Evolutionary conservation across 345 rosid genomes (phyloP).

Genomic region (Passiflora organensis): DNA sequence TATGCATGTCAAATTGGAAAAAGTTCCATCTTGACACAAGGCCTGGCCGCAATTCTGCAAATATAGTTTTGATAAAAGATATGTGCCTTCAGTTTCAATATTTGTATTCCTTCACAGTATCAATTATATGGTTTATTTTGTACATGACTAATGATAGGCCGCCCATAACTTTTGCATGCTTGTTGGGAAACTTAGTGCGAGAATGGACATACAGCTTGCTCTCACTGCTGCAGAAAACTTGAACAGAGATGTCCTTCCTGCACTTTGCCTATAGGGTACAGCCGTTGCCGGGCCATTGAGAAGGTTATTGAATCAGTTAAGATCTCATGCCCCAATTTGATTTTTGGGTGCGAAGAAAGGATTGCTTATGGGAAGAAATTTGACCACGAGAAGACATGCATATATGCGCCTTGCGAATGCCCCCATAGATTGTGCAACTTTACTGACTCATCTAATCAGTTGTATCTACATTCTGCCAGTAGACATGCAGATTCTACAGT

Average conservation of each 20-base stretch:
- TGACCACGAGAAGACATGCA: constrained; percentile 36
- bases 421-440: constrained; percentile 37
- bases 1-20: too few relatives aligned
- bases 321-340: constrained; percentile 29
- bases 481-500: constrained; percentile 30
- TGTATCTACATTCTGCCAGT: constrained; percentile 33
- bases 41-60: too few relatives aligned
- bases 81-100: too few relatives aligned
- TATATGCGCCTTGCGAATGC: constrained; percentile 38
- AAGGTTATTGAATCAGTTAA: constrained; percentile 34
- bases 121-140: too few relatives aligned
- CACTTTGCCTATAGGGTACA: constrained; percentile 22
- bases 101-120: too few relatives aligned
- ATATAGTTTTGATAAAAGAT: too few relatives aligned
- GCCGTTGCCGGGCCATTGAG: constrained; percentile 34
- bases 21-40: too few relatives aligned
- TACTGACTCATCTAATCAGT: constrained; percentile 29
- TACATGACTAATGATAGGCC: too few relatives aligned
- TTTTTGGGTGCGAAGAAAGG: constrained; percentile 37
- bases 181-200: constrained; percentile 10
- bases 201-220: constrained; percentile 24
- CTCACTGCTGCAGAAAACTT: constrained; percentile 10
- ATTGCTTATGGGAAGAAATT: constrained; percentile 19
- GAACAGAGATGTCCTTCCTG: constrained; percentile 17
- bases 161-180: too few relatives aligned